Evolutionary conservation across 2,329 filamentous ascomycete species (phyloP).

Genomic region (Fusarium begoniae): DNA sequence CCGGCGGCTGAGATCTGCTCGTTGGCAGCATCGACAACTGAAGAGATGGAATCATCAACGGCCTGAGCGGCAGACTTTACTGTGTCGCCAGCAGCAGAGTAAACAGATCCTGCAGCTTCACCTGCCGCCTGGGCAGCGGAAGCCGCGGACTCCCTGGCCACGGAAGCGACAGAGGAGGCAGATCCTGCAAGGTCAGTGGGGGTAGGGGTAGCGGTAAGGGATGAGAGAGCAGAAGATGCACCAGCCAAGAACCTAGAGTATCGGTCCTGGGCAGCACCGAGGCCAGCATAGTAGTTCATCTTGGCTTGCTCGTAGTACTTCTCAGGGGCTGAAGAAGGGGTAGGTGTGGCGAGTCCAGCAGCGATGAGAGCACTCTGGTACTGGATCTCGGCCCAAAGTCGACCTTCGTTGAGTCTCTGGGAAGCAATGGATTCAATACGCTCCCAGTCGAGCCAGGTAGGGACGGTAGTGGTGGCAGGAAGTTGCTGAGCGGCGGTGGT

Average conservation of each 20-base stretch:
- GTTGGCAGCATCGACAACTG: conserved; percentile 57
- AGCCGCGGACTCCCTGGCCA: conserved; percentile 57
- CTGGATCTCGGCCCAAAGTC: conserved; percentile 75
- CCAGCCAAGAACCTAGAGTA: conserved; percentile 79
- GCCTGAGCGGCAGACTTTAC: conserved; percentile 51
- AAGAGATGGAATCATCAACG: conserved; percentile 51
- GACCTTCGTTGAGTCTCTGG: conserved; percentile 74
- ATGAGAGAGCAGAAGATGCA: conserved; percentile 74
- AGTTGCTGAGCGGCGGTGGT: conserved; percentile 60
- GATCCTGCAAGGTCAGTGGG: conserved; percentile 62
- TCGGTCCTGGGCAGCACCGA: conserved; percentile 80
- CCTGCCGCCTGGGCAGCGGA: conserved; percentile 57
- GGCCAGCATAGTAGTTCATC: conserved; percentile 77
- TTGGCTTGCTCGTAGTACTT: conserved; percentile 70
- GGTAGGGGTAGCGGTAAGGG: conserved; percentile 66
- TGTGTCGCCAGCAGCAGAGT: conserved; percentile 55
- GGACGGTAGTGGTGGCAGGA: conserved; percentile 53
- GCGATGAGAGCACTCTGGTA: conserved; percentile 75
- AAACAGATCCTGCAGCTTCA: conserved; percentile 60
- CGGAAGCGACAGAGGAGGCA: conserved; percentile 61
- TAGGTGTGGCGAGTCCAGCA: conserved; percentile 66
- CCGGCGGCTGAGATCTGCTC: conserved; percentile 50
- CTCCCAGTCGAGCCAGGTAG: conserved; percentile 58
- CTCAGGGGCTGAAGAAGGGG: conserved; percentile 58
- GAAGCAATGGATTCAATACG: conserved; percentile 72